phyloP scores from a whole-genome alignment of 164 flowering plant species.

The Chimonanthus salicifolius region DNA sequence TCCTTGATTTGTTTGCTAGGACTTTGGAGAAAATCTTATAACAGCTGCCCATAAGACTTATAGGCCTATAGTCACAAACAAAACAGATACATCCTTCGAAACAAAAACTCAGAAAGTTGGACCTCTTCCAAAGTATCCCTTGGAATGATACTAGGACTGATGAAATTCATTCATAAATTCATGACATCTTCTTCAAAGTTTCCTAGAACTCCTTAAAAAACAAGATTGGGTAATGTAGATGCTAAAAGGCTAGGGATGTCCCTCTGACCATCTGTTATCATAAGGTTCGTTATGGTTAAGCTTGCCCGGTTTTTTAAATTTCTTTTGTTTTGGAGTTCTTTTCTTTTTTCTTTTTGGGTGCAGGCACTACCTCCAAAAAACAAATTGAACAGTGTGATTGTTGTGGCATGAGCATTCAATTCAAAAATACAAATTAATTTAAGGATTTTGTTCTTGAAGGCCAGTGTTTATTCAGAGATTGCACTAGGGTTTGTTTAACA shows the following conservation, averaged over 20 bases:
- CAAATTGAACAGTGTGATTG: conserved; percentile 44
- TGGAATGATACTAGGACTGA: no score
- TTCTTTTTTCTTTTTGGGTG: conserved; percentile 9
- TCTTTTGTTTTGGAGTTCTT: neutral
- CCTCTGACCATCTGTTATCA: no score
- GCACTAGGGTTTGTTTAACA: conserved; percentile 52
- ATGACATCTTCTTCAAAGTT: no score
- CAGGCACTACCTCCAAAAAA: conserved; percentile 38
- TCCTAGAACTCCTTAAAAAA: no score
- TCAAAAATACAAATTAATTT: conserved; percentile 37
- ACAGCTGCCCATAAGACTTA: no score
- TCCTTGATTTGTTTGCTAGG: no score
- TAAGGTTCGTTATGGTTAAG: neutral
- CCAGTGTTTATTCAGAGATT: conserved; percentile 55
- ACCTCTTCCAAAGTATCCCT: no score
- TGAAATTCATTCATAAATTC: no score
- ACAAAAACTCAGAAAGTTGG: no score
- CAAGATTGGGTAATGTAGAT: neutral
- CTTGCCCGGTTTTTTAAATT: neutral
- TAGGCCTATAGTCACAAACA: no score
- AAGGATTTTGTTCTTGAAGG: conserved; percentile 29
- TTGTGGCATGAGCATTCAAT: conserved; percentile 59
- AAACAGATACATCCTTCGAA: no score
- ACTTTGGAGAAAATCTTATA: no score
- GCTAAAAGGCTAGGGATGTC: neutral